Percentiles rank a stretch among this genome's conserved stretches.
Evolutionary conservation across 805 yeast genomes (phyloP).

Genomic region (Groenewaldozyma salmanticensis): DNA sequence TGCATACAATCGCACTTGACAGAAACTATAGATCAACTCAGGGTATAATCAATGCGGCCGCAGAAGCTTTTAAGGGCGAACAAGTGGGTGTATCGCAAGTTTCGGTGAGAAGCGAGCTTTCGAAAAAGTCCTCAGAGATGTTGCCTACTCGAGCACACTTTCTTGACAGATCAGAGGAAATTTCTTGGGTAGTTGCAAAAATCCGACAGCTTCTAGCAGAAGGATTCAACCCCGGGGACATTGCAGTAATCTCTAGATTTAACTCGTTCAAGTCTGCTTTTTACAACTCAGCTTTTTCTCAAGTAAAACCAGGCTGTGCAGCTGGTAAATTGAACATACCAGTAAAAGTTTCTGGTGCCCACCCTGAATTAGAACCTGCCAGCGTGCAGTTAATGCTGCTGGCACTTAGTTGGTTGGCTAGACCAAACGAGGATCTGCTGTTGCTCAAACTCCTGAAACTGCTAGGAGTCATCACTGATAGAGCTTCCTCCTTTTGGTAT

Average conservation of each 20-base stretch:
- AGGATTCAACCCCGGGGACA: conserved; percentile 32
- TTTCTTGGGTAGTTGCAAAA: conserved; percentile 47
- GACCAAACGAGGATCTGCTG: background rate
- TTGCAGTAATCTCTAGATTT: conserved; percentile 64
- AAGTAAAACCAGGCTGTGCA: too few relatives aligned
- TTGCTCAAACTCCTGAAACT: background rate
- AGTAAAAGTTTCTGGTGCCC: background rate
- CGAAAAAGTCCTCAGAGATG: too few relatives aligned
- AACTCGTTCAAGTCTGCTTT: conserved; percentile 33
- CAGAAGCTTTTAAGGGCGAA: conserved; percentile 43
- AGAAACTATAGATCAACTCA: conserved; percentile 77
- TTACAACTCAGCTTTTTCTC: too few relatives aligned
- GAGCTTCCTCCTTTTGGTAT: too few relatives aligned
- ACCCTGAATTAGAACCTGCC: background rate
- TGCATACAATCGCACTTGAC: conserved; percentile 35
- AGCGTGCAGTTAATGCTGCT: background rate
- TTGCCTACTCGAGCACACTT: conserved; percentile 30
- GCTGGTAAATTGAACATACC: too few relatives aligned
- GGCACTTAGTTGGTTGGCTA: background rate
- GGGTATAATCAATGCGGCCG: conserved; percentile 55
- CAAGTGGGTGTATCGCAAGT: conserved; percentile 33
- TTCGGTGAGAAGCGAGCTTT: conserved; percentile 4
- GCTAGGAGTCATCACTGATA: background rate
- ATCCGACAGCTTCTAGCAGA: conserved; percentile 34
- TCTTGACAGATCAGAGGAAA: conserved; percentile 42